Base-by-base conservation (phyloP, 169 alveolate species). In the Plasmodium gallinaceum region DNA sequence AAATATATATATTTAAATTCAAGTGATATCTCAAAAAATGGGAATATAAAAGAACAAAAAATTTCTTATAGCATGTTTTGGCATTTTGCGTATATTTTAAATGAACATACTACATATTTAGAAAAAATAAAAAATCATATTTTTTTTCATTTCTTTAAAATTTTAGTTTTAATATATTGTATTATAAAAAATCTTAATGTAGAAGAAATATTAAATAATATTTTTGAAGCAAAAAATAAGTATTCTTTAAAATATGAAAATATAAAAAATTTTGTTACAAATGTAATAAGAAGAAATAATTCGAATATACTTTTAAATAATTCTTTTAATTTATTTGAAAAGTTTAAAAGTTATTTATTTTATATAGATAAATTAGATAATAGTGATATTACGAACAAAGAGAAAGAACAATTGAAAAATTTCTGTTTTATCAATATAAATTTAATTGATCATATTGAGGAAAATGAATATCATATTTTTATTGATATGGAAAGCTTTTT, bases 31-130 rank as follows among this genome's bases (percentile, higher is more conserved):
- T 32, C 22, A 39, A 43, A 16, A 12, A 32, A 57, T 6, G 75
- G 20, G 24, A 48, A 54, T 20, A 61, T 14, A 14, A 64, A 48
- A 8, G 71, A 57, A 16, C 64, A 60, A 86, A 86, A 86, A 86
- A 58, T 86, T 10, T 43, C 78, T 14, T 70, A 86, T 51, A 39
- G 16, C 10, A 70, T 62, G 70, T 86, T 86, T 86, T 86, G 92
- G 92, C 45, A 86, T 51, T n/a, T 86, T 61, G 88, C 87, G 1
- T 86, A 70, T 48, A 69, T 86, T 7, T 62, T 86, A 65, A 86
- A 70, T 24, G 51, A 58, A 37, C 88, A 86, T 42, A 61, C 22
- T 43, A 60, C 24, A 1, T 86, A 86, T 46, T 70, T 86, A 43
- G 74, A 71, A 52, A 73, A n/a, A 60, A 61, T 86, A 86, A 86